A percentile compares a stretch with the other conserved stretches of the same genome.
phyloP scores from a whole-genome alignment of 768 basidiomycete species.

The Dictyophora rubrovolvata region DNA sequence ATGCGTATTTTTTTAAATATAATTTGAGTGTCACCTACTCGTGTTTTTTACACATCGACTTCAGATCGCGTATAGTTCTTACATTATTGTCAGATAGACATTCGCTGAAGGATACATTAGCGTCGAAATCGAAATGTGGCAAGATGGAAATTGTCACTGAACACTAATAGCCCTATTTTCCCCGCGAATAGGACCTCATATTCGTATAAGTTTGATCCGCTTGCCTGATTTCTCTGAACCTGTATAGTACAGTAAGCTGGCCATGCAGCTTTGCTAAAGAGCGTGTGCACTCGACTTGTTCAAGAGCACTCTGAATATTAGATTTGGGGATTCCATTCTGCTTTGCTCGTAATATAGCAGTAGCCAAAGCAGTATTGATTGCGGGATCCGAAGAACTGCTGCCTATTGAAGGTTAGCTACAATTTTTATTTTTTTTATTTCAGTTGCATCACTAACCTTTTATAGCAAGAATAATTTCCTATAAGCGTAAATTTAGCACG shows the following conservation, averaged over 20 bases:
- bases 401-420: constrained; percentile 22
- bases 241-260: constrained; percentile 27
- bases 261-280: neutral
- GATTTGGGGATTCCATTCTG: constrained; percentile 55
- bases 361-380: constrained; percentile 42
- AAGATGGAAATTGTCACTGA: constrained; percentile 18
- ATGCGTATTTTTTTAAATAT: neutral
- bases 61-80: constrained; percentile 3
- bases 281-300: constrained; percentile 29
- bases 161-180: constrained; percentile 57
- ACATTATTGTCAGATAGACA: constrained; percentile 3
- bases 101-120: neutral
- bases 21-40: neutral
- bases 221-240: constrained; percentile 31
- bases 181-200: constrained; percentile 55
- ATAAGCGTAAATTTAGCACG: constrained; percentile 6
- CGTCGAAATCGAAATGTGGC: neutral
- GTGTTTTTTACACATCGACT: neutral
- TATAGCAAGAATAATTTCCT: constrained; percentile 58
- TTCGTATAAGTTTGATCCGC: constrained; percentile 32
- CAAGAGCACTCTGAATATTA: constrained; percentile 54
- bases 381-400: constrained; percentile 48
- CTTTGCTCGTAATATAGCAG: constrained; percentile 45
- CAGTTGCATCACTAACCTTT: constrained; percentile 33
- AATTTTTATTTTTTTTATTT: too few relatives aligned